Evolutionary conservation across 257 asterid genomes (phyloP).

Genomic region (Lycium ferocissimum): DNA sequence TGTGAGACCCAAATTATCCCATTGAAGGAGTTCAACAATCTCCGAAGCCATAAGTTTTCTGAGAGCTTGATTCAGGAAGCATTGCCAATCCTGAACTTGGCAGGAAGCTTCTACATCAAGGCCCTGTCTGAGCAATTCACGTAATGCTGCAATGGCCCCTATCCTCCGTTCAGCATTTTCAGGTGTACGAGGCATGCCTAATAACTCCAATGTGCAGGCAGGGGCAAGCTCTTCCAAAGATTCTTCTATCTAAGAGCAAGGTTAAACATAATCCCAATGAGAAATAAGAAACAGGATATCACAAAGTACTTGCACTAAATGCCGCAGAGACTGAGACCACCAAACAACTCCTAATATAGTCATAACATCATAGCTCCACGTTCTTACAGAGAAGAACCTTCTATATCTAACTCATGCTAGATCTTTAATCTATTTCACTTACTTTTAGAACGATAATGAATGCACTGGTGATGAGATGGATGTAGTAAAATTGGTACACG

Average conservation of each 20-base stretch:
- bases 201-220: constrained; percentile 91
- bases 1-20: constrained; percentile 84
- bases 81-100: constrained; percentile 96
- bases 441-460: not conserved
- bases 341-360: constrained; percentile 12
- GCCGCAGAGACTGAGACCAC: constrained; percentile 22
- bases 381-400: not conserved
- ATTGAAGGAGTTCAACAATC: constrained; percentile 84
- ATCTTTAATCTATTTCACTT: not conserved
- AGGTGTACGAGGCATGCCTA: constrained; percentile 89
- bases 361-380: constrained; percentile 9
- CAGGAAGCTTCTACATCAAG: constrained; percentile 90
- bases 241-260: constrained; percentile 81
- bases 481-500: not conserved
- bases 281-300: constrained; percentile 29
- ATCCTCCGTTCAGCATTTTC: constrained; percentile 94
- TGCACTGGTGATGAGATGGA: constrained; percentile 25
- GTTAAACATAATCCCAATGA: constrained; percentile 35
- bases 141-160: constrained; percentile 93
- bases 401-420: constrained; percentile 22
- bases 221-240: constrained; percentile 98
- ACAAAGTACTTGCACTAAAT: not conserved
- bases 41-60: constrained; percentile 89
- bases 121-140: constrained; percentile 95
- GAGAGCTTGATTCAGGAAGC: constrained; percentile 87